Conservation (phyloP, 352 stramenopile genomes). For the Poterioochromonas sp. region DNA sequence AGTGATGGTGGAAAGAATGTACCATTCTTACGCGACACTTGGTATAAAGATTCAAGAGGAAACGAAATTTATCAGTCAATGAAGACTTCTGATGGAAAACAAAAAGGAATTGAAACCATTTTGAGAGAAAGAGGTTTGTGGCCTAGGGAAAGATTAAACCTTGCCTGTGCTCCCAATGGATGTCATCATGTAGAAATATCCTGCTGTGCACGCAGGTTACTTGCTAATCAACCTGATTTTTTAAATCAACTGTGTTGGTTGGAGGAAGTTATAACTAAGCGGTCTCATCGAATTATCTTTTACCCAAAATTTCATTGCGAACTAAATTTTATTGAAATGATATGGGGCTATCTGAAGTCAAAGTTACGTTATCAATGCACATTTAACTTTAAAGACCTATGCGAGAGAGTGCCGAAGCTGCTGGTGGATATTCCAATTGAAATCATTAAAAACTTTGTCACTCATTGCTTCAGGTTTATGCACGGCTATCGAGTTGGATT, state of each 20-base stretch:
- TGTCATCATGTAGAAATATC: neutral
- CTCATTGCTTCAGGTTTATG: neutral
- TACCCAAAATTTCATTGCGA: neutral
- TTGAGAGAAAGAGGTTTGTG: neutral
- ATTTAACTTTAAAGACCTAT: neutral
- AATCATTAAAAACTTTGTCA: neutral
- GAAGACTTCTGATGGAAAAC: neutral
- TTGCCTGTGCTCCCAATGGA: neutral
- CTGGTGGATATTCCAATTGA: neutral
- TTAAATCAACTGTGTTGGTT: neutral
- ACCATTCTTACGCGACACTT: neutral
- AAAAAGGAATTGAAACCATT: neutral
- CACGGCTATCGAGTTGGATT: neutral
- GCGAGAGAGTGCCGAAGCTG: neutral
- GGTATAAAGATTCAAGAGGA: neutral
- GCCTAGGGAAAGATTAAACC: neutral
- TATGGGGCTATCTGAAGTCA: neutral
- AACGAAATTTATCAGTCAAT: neutral
- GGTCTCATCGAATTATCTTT: neutral
- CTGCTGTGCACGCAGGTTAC: neutral
- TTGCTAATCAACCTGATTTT: neutral
- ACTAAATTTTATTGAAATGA: slow-evolving; percentile 7
- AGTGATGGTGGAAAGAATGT: neutral
- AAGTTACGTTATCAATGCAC: neutral
- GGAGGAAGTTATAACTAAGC: neutral